These are phyloP conservation scores for Entomophthora muscae DNA, from an alignment of 371 early-diverging fungal species.

Conservation along the genomic window DNA sequence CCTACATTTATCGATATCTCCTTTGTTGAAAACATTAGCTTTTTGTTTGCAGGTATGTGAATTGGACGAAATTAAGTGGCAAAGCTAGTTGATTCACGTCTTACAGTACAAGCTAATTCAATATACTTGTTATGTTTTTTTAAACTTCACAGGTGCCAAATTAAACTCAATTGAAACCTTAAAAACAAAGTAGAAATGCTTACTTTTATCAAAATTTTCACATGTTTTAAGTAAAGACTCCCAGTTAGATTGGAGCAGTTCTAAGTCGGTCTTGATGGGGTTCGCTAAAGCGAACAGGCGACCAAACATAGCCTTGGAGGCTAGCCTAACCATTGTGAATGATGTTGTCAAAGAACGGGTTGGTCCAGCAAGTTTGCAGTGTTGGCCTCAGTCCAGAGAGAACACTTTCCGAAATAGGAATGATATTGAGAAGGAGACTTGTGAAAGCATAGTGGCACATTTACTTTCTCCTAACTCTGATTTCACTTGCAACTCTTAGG, in stretches of 20 bases:
- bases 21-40: not conserved
- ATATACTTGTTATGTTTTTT: not conserved
- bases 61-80: not conserved
- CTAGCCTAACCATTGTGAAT: not conserved
- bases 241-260: not conserved
- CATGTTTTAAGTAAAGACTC: not conserved
- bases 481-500: too few relatives aligned
- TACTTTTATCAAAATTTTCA: not conserved
- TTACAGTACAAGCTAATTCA: not conserved
- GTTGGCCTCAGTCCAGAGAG: too few relatives aligned
- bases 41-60: not conserved
- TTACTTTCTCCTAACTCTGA: too few relatives aligned
- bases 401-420: too few relatives aligned
- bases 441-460: too few relatives aligned
- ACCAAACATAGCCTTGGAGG: not conserved
- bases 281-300: not conserved
- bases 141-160: not conserved
- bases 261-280: not conserved
- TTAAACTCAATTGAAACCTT: not conserved
- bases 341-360: too few relatives aligned
- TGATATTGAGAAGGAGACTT: too few relatives aligned
- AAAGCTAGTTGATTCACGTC: too few relatives aligned
- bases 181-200: not conserved
- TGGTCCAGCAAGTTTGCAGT: too few relatives aligned
- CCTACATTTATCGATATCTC: not conserved